These are phyloP conservation scores for Cladosporium sp. DNA, from an alignment of 2,329 filamentous ascomycete genomes.

Conservation along the genomic window DNA sequence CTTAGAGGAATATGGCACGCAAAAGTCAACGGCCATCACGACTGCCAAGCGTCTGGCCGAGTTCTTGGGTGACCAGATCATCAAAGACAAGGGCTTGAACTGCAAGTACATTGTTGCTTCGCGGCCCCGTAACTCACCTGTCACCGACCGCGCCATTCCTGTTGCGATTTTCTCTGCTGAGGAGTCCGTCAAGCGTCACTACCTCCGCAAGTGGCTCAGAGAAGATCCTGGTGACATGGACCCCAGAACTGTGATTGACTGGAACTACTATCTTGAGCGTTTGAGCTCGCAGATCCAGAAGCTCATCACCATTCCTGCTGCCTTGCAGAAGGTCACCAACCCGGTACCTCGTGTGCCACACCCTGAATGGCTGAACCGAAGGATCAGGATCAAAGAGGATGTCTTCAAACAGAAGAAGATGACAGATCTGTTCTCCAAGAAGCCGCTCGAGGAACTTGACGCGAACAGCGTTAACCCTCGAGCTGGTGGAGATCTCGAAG, in stretches of 20 bases:
- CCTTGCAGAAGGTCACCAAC: conserved; percentile 91
- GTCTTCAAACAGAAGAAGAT: conserved; percentile 98
- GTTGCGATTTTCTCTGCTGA: conserved; percentile 98
- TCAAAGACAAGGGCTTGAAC: conserved; percentile 98
- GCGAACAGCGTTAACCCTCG: conserved; percentile 55
- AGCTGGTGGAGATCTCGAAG: conserved; percentile 58
- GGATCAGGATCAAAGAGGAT: conserved; percentile 94
- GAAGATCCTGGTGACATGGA: conserved; percentile 92
- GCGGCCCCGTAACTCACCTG: conserved; percentile 80
- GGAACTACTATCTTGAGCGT: conserved; percentile 96
- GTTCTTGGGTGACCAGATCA: conserved; percentile 97
- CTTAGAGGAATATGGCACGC: conserved; percentile 88
- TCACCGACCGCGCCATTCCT: conserved; percentile 91
- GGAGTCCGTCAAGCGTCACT: conserved; percentile 80
- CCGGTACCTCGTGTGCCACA: conserved; percentile 91
- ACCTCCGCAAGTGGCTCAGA: conserved; percentile 91
- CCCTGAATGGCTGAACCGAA: conserved; percentile 92
- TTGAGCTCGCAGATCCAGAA: conserved; percentile 98
- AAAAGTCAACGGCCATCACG: conserved; percentile 99
- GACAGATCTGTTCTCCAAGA: conserved; percentile 82
- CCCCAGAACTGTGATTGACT: conserved; percentile 85
- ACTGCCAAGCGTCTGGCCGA: conserved; percentile 93
- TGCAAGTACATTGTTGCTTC: conserved; percentile 99
- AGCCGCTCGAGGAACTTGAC: conserved; percentile 71
- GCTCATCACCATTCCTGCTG: conserved; percentile 96